Conservation (phyloP, 306 rosid species). For the Pyrus bretschneideri region DNA sequence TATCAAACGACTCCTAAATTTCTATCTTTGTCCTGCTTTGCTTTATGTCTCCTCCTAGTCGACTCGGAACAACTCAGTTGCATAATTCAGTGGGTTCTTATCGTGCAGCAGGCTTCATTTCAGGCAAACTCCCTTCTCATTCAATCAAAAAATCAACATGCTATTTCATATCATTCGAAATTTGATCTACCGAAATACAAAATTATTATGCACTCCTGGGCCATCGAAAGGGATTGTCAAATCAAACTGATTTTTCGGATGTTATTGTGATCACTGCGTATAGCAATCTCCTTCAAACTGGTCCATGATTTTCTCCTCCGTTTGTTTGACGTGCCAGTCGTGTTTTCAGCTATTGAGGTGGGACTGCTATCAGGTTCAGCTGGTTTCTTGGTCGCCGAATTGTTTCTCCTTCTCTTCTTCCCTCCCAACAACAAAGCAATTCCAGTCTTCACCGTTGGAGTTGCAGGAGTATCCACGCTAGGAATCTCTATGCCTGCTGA, state of each 20-base stretch:
- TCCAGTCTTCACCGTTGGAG: constrained; percentile 17
- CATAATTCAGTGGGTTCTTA: too few species aligned
- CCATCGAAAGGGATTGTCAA: constrained; percentile 40
- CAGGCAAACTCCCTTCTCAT: too few species aligned
- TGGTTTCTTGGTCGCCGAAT: constrained; percentile 25
- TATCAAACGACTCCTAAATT: too few species aligned
- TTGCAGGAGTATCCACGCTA: constrained; percentile 14
- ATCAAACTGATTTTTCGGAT: constrained; percentile 9
- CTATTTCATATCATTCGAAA: not conserved
- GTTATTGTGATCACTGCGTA: constrained; percentile 21
- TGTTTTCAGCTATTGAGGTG: constrained; percentile 21
- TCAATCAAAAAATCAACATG: not conserved
- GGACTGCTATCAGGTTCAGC: constrained; percentile 22
- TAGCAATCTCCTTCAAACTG: constrained; percentile 67
- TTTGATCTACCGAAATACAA: not conserved
- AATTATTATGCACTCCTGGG: not conserved
- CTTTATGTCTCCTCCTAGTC: too few species aligned
- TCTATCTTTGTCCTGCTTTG: too few species aligned
- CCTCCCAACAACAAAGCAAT: constrained; percentile 23
- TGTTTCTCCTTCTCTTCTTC: constrained; percentile 42
- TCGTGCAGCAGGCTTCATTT: too few species aligned
- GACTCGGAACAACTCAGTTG: too few species aligned
- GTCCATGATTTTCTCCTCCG: constrained; percentile 64
- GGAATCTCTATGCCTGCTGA: constrained; percentile 2
- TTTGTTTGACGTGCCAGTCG: constrained; percentile 31